These are phyloP conservation scores for Pseudogymnoascus destructans DNA, from an alignment of 2,329 filamentous ascomycete species.

Conservation along the genomic window DNA sequence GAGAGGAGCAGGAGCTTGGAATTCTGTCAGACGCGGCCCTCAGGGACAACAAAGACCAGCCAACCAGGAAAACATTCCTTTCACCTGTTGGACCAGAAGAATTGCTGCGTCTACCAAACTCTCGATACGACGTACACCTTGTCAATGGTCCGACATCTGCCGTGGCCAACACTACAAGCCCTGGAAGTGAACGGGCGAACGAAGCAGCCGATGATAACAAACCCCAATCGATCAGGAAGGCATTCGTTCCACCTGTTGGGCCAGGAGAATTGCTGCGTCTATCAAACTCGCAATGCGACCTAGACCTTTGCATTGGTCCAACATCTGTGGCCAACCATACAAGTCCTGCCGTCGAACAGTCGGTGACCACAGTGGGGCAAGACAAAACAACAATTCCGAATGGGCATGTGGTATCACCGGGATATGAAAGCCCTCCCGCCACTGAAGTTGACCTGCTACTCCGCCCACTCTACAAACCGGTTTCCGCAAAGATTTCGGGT, in stretches of 20 bases:
- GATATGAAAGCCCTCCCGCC: neutral
- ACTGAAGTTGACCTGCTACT: neutral
- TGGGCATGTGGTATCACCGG: neutral
- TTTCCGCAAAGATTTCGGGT: neutral
- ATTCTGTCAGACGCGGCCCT: neutral
- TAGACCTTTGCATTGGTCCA: neutral
- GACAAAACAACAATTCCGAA: neutral
- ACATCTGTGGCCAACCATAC: neutral
- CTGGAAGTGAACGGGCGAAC: slow-evolving; percentile 11
- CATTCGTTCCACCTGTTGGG: slow-evolving; percentile 17
- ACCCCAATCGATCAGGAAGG: slow-evolving; percentile 2
- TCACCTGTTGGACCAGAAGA: slow-evolving; percentile 25
- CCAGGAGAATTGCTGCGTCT: slow-evolving; percentile 37
- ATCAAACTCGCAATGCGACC: slow-evolving; percentile 39
- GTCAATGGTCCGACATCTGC: neutral
- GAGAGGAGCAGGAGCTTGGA: slow-evolving; percentile 32
- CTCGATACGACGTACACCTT: slow-evolving; percentile 27
- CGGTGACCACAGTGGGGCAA: neutral
- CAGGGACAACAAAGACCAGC: neutral
- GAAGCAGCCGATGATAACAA: neutral
- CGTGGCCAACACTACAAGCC: slow-evolving; percentile 6
- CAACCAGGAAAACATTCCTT: neutral
- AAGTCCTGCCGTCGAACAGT: neutral
- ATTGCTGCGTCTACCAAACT: slow-evolving; percentile 42
- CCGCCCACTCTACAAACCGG: neutral